These are phyloP conservation scores for Serendipita indica DNA, from an alignment of 768 basidiomycete genomes.

Conservation along the genomic window DNA sequence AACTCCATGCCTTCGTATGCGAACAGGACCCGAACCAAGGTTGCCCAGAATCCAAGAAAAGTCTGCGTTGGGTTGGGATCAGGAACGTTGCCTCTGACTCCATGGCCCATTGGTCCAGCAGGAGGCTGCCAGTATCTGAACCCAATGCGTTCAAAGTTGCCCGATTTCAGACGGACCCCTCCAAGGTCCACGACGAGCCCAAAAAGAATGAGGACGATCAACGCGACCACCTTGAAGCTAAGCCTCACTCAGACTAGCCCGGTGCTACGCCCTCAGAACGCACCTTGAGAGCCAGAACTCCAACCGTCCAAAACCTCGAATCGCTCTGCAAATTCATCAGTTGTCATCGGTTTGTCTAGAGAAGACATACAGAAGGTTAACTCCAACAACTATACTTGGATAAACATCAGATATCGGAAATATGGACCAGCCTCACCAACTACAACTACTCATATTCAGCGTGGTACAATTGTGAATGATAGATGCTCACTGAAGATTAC, in stretches of 20 bases:
- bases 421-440: not conserved
- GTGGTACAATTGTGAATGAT: not conserved
- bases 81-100: not conserved
- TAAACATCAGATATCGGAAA: too few species aligned
- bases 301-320: not conserved
- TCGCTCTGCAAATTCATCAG: not conserved
- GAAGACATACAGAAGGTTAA: conserved; percentile 5
- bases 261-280: not conserved
- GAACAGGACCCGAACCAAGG: not conserved
- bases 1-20: conserved; percentile 3
- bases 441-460: not conserved
- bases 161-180: not conserved
- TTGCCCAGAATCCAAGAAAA: conserved; percentile 1
- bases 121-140: not conserved
- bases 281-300: not conserved
- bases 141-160: not conserved
- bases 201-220: not conserved
- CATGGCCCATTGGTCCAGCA: not conserved
- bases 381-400: not conserved
- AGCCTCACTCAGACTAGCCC: not conserved
- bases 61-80: not conserved
- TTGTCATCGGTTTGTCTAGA: not conserved
- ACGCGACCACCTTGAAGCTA: not conserved
- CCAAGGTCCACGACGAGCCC: conserved; percentile 5
- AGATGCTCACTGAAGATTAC: not conserved